These are phyloP conservation scores for Silene noctiflora DNA, from an alignment of 179 eudicot genomes.

Conservation along the genomic window DNA sequence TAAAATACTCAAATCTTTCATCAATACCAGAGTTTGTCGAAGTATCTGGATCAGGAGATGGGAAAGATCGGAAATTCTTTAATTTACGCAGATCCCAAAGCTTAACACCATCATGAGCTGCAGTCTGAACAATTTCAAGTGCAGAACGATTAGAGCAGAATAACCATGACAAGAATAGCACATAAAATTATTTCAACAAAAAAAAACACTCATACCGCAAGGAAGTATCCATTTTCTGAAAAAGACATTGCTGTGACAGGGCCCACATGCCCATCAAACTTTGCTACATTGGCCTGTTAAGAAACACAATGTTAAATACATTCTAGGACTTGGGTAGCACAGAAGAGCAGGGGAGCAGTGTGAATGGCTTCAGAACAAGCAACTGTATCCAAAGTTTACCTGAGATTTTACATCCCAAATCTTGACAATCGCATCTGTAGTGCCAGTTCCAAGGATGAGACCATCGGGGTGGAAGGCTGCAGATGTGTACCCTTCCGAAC, in stretches of 20 bases:
- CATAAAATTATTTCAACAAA: neutral
- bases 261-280: conserved; percentile 67
- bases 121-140: conserved; percentile 55
- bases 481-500: conserved; percentile 53
- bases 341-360: neutral
- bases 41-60: conserved; percentile 69
- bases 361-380: neutral
- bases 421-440: conserved; percentile 70
- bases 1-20: neutral
- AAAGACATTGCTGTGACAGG: conserved; percentile 87
- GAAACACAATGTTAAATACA: neutral
- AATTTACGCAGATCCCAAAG: conserved; percentile 94
- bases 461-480: conserved; percentile 99
- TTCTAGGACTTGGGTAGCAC: neutral
- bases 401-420: conserved; percentile 98
- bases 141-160: conserved; percentile 11
- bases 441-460: conserved; percentile 94
- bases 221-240: conserved; percentile 96
- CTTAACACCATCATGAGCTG: conserved; percentile 94
- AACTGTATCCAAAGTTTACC: conserved; percentile 35
- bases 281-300: conserved; percentile 73
- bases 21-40: conserved; percentile 81
- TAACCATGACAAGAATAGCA: too few relatives aligned
- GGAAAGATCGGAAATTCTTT: conserved; percentile 72
- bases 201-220: conserved; percentile 54